These are phyloP conservation scores for Jimgerdemannia flammicorona DNA, from an alignment of 192 early-diverging fungal genomes.

Conservation along the genomic window DNA sequence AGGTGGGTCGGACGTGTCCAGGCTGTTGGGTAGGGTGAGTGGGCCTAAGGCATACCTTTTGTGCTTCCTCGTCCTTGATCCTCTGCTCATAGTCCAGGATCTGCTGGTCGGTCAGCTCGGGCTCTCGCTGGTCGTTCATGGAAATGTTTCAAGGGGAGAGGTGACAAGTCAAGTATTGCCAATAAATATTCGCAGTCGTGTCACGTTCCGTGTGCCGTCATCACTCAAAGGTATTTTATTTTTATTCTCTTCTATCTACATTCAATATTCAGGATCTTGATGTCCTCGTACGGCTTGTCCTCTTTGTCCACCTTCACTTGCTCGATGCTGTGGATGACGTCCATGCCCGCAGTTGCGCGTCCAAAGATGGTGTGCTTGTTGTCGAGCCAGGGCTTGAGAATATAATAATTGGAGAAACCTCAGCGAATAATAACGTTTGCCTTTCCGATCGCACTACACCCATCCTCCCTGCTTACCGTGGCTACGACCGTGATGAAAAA, in stretches of 20 bases:
- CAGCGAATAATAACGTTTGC: not conserved
- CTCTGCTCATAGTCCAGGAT: conserved; percentile 41
- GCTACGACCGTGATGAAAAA: conserved; percentile 95
- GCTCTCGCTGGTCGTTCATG: conserved; percentile 2
- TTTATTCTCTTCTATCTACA: conserved; percentile 44
- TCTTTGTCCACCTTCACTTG: conserved; percentile 74
- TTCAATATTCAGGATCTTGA: conserved; percentile 75
- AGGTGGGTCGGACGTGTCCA: too few species aligned
- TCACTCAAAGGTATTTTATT: not conserved
- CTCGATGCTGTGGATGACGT: conserved; percentile 89
- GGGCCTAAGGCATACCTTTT: conserved; percentile 20
- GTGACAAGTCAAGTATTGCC: not conserved
- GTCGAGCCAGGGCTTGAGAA: conserved; percentile 84
- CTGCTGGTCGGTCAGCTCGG: conserved; percentile 34
- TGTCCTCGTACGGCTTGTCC: conserved; percentile 87
- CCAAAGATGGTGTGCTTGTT: conserved; percentile 98
- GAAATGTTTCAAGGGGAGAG: not conserved
- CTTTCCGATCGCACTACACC: not conserved
- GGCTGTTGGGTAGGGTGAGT: not conserved
- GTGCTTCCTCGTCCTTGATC: conserved; percentile 56
- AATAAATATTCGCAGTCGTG: too few species aligned
- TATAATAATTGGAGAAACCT: conserved; percentile 14
- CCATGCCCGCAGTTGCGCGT: conserved; percentile 83
- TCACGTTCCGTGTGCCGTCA: too few species aligned
- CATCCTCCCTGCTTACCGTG: conserved; percentile 49